Percentiles rank a stretch among this genome's conserved stretches.
phyloP scores from a whole-genome alignment of 495 filamentous ascomycete genomes.

The Annulohypoxylon moriforme region DNA sequence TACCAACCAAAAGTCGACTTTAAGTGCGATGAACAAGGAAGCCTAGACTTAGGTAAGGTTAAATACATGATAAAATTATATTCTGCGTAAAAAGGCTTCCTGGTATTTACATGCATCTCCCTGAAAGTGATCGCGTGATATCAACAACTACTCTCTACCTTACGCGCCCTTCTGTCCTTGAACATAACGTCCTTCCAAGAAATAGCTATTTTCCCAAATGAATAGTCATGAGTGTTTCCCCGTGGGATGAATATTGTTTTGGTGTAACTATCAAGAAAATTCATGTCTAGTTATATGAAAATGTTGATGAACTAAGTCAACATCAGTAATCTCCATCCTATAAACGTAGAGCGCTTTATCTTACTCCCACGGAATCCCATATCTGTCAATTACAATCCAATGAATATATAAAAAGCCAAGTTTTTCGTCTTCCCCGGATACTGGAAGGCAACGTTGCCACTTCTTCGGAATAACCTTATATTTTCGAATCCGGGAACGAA shows the following conservation, averaged over 20 bases:
- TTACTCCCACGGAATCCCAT: neutral
- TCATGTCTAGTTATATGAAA: neutral
- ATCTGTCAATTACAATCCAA: neutral
- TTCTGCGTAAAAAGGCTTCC: too few relatives aligned
- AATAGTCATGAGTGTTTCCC: too few relatives aligned
- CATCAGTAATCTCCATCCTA: neutral
- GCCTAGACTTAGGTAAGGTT: too few relatives aligned
- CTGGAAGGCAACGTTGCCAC: constrained; percentile 24
- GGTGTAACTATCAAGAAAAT: neutral
- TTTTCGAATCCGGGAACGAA: constrained; percentile 17
- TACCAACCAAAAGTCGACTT: too few relatives aligned
- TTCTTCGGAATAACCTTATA: neutral
- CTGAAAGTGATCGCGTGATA: too few relatives aligned
- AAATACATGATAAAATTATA: too few relatives aligned
- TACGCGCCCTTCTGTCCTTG: too few relatives aligned
- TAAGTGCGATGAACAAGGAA: too few relatives aligned
- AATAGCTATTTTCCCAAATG: too few relatives aligned
- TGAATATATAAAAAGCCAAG: neutral
- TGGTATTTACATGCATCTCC: too few relatives aligned
- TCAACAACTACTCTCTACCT: too few relatives aligned
- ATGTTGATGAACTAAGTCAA: neutral
- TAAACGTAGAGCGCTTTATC: neutral
- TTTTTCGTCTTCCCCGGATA: neutral
- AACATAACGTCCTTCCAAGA: too few relatives aligned
- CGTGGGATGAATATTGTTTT: neutral